phyloP scores from a whole-genome alignment of 176 grass and related monocot species.

The Miscanthus lutarioriparius region DNA sequence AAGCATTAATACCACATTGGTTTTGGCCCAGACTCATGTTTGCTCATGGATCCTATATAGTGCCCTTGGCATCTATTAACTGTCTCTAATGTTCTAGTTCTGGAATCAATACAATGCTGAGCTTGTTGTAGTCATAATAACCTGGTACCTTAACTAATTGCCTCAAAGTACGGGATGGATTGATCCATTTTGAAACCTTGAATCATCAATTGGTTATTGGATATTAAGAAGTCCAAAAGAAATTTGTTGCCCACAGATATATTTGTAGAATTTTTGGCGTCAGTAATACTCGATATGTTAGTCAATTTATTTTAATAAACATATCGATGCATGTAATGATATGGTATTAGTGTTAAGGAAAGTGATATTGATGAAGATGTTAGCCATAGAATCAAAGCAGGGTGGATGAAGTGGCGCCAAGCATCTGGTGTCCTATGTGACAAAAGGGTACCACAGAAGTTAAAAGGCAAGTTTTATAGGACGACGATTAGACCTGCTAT shows the following conservation, averaged over 20 bases:
- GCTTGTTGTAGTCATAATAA: background rate
- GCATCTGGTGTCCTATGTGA: no score
- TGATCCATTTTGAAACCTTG: background rate
- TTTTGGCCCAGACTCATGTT: background rate
- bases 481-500: no score
- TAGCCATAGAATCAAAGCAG: no score
- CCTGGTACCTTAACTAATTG: background rate
- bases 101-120: background rate
- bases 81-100: no score
- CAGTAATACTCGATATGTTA: background rate
- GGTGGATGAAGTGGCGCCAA: no score
- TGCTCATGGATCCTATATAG: background rate
- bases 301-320: background rate
- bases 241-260: background rate
- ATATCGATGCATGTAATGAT: background rate
- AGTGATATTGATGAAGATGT: no score
- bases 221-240: background rate
- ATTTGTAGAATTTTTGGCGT: background rate
- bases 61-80: no score
- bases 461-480: no score
- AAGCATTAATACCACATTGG: background rate
- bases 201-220: background rate
- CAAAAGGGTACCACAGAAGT: no score
- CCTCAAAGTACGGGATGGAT: no score
- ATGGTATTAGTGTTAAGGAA: background rate